Percentiles rank a stretch among this genome's conserved stretches.
phyloP scores from a whole-genome alignment of 441 rosid genomes.

The Cnidoscolus chayamansa region DNA sequence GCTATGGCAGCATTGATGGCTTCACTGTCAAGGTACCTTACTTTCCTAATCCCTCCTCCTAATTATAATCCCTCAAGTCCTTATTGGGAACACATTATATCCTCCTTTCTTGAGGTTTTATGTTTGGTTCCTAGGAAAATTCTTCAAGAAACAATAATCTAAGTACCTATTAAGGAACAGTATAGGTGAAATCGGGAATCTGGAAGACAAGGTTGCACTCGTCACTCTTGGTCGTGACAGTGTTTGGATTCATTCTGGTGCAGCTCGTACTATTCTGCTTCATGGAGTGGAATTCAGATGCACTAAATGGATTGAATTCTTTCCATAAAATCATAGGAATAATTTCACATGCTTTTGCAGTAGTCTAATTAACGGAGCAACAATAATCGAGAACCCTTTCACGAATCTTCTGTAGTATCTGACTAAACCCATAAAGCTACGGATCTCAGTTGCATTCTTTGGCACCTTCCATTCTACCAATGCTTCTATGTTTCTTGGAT shows the following conservation, averaged over 20 bases:
- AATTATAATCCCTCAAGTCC: conserved; percentile 45
- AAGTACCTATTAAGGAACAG: conserved; percentile 29
- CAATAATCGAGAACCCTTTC: too few relatives aligned
- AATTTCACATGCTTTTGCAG: conserved; percentile 16
- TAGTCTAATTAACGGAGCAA: too few relatives aligned
- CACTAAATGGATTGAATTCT: conserved; percentile 23
- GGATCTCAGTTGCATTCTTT: too few relatives aligned
- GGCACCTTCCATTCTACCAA: too few relatives aligned
- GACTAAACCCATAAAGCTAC: too few relatives aligned
- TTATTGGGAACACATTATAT: conserved; percentile 56
- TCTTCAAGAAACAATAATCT: conserved; percentile 19
- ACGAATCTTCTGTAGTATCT: too few relatives aligned
- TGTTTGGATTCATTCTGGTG: conserved; percentile 33
- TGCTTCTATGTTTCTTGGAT: too few relatives aligned
- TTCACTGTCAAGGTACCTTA: too few relatives aligned
- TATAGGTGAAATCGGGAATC: conserved; percentile 33
- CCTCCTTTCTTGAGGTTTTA: conserved; percentile 39
- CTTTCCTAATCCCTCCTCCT: conserved; percentile 29
- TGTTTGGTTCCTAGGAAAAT: conserved; percentile 31
- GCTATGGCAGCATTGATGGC: too few relatives aligned
- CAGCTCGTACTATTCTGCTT: conserved; percentile 34
- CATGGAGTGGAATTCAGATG: conserved; percentile 49
- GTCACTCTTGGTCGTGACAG: conserved; percentile 31
- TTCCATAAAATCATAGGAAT: conserved; percentile 38
- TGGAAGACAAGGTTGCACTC: conserved; percentile 33